Conservation (phyloP, 169 alveolate species). For the Theileria sp. region DNA sequence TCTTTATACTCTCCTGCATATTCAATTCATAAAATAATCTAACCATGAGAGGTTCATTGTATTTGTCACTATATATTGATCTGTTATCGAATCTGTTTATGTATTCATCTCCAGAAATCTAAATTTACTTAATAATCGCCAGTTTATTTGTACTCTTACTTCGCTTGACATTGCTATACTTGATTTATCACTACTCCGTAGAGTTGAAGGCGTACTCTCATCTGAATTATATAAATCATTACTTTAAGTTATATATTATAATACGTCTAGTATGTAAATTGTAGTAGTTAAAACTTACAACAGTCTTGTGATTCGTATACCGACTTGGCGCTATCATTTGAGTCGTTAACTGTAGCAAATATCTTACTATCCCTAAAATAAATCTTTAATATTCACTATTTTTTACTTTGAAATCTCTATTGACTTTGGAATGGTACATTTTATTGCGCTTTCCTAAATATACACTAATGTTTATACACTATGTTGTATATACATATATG, state of each 20-base stretch:
- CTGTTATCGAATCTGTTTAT: neutral
- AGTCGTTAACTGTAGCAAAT: neutral
- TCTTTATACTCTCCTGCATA: slow-evolving; percentile 25
- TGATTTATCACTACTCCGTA: neutral
- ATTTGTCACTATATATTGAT: neutral
- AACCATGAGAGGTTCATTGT: slow-evolving; percentile 46
- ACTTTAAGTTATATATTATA: neutral
- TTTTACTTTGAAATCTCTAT: slow-evolving; percentile 19
- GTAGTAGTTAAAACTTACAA: neutral
- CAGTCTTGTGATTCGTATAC: neutral
- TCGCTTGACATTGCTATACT: neutral
- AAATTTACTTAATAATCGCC: neutral
- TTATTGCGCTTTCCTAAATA: slow-evolving; percentile 9
- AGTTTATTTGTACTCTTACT: neutral
- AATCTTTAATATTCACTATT: neutral
- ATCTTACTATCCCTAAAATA: slow-evolving; percentile 7
- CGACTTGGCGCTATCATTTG: neutral
- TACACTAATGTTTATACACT: neutral
- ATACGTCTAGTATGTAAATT: neutral
- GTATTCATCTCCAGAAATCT: neutral
- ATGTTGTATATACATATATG: neutral
- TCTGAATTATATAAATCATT: neutral
- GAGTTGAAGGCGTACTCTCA: slow-evolving; percentile 7
- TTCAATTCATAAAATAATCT: neutral
- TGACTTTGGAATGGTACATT: slow-evolving; percentile 10